Conservation (phyloP, 129 eudicot species). For the Chrysanthemum lavandulifolium region DNA sequence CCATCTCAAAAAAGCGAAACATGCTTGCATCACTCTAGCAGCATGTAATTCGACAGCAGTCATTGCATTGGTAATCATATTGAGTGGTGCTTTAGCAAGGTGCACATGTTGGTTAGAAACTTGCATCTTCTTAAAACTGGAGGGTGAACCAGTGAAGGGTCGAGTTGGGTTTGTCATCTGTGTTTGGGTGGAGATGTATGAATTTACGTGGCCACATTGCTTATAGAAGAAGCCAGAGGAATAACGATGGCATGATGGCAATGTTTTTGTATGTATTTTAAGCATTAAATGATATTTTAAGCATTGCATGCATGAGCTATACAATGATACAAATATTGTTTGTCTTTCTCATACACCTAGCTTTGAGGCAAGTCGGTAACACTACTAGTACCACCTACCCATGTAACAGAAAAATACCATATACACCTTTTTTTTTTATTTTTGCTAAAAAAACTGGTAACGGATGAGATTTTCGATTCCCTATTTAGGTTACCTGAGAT, state of each 20-base stretch:
- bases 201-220: constrained; percentile 22
- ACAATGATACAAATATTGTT: neutral
- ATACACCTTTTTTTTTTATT: no score
- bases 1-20: constrained; percentile 25
- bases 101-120: constrained; percentile 13
- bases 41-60: neutral
- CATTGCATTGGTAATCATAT: neutral
- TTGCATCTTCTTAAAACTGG: constrained; percentile 2
- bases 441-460: no score
- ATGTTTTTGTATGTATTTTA: constrained; percentile 26
- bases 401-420: no score
- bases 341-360: neutral
- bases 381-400: no score
- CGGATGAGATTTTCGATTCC: no score
- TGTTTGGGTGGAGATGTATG: constrained; percentile 29
- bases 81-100: neutral
- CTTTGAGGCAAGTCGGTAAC: neutral
- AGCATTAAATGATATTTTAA: constrained; percentile 26
- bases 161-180: neutral
- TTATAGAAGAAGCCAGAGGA: constrained; percentile 12
- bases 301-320: neutral
- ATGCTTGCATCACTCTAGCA: constrained; percentile 19
- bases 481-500: no score
- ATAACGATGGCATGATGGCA: constrained; percentile 16
- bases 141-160: neutral